Evolutionary conservation across 2,329 filamentous ascomycete species (phyloP).

Genomic region (Xylaria sp.): DNA sequence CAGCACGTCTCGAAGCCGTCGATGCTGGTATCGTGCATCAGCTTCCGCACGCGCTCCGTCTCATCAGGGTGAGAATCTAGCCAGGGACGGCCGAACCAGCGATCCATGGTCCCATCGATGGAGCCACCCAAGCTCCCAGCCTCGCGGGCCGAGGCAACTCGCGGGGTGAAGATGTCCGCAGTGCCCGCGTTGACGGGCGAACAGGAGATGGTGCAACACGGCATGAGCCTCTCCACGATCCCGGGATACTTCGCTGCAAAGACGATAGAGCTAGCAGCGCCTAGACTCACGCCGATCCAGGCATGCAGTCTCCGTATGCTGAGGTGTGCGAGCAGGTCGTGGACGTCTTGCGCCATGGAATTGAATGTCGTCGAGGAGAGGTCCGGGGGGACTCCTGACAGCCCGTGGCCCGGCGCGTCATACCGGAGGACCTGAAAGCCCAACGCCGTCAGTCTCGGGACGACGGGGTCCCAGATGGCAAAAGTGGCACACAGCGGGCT

Average conservation of each 20-base stretch:
- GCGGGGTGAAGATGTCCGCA: conserved; percentile 52
- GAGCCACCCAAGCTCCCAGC: conserved; percentile 49
- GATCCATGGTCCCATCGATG: conserved; percentile 51
- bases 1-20: conserved; percentile 58
- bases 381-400: conserved; percentile 50
- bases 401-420: conserved; percentile 58
- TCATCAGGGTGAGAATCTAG: conserved; percentile 52
- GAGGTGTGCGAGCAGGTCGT: conserved; percentile 50
- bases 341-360: conserved; percentile 54
- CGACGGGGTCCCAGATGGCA: conserved; percentile 55
- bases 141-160: conserved; percentile 51
- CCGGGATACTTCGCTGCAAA: conserved; percentile 55
- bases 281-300: conserved; percentile 61
- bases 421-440: conserved; percentile 57
- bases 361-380: conserved; percentile 54
- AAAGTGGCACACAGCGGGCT: conserved; percentile 55
- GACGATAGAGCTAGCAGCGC: conserved; percentile 54
- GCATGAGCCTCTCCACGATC: conserved; percentile 52
- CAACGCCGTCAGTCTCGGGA: conserved; percentile 49
- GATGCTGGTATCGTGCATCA: conserved; percentile 54
- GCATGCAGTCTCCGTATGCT: conserved; percentile 50
- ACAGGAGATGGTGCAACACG: conserved; percentile 55
- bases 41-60: conserved; percentile 49
- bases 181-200: conserved; percentile 53
- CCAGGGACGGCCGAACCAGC: conserved; percentile 57